Conservation (phyloP, 75 land plant genomes). For the Pseudotsuga menziesii region DNA sequence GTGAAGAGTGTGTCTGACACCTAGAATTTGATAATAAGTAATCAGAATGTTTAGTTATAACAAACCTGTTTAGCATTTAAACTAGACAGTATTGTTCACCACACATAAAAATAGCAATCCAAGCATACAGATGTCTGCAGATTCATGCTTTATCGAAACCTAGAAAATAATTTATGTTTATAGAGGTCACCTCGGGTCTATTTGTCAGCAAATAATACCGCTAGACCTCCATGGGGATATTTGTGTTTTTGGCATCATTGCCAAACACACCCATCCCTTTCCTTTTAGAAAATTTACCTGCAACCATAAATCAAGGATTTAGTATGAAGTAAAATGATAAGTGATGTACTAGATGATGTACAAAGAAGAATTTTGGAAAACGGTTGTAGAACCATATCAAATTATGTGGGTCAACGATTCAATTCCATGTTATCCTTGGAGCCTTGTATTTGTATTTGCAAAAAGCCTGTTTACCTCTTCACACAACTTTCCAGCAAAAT, state of each 20-base stretch:
- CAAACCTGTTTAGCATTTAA: background rate
- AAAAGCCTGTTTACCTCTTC: too few relatives aligned
- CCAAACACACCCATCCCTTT: constrained; percentile 97
- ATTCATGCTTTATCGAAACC: background rate
- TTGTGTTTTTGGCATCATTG: constrained; percentile 89
- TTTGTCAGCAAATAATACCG: constrained; percentile 91
- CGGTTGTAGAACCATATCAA: background rate
- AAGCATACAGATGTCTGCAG: background rate
- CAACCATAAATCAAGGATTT: background rate
- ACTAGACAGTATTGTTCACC: background rate
- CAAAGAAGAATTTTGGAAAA: background rate
- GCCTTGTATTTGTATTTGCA: too few relatives aligned
- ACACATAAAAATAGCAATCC: background rate
- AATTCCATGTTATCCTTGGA: too few relatives aligned
- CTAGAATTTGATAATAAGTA: constrained; percentile 24
- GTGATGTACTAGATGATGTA: background rate
- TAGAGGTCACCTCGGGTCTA: constrained; percentile 80
- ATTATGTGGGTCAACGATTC: background rate
- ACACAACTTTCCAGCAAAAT: background rate
- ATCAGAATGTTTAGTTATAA: background rate
- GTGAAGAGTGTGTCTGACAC: constrained; percentile 90
- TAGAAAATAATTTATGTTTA: background rate
- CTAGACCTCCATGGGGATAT: constrained; percentile 90
- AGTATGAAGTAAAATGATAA: background rate
- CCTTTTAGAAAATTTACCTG: constrained; percentile 98